These are phyloP conservation scores for Luvunga scandens DNA, from an alignment of 345 rosid species.

Conservation along the genomic window DNA sequence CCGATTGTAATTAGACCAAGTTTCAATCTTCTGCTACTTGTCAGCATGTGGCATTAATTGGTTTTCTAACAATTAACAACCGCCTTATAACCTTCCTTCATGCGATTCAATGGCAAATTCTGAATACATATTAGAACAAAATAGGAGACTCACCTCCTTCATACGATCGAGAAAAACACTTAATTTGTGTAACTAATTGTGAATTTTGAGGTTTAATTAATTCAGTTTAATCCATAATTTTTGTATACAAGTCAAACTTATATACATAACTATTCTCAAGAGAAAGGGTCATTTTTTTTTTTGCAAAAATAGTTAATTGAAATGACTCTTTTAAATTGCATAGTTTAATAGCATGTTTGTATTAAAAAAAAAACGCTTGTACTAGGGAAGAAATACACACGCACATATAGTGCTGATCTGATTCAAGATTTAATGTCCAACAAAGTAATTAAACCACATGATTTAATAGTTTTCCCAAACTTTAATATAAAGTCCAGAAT, in stretches of 20 bases:
- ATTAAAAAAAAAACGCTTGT: too few species aligned
- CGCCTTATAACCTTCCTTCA: background rate
- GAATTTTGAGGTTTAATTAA: background rate
- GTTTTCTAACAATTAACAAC: background rate
- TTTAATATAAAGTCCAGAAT: too few species aligned
- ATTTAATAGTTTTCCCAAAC: accelerated
- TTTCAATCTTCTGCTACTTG: background rate
- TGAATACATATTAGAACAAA: background rate
- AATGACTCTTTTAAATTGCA: too few species aligned
- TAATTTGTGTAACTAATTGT: background rate
- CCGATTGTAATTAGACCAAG: background rate
- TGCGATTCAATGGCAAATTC: background rate
- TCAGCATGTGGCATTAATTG: background rate
- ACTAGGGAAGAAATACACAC: too few species aligned
- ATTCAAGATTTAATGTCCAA: accelerated
- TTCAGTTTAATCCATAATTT: too few species aligned
- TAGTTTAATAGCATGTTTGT: too few species aligned
- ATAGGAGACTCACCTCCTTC: background rate
- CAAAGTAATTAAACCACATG: too few species aligned
- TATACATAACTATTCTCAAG: too few species aligned
- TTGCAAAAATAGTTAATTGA: accelerated
- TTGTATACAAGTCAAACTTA: too few species aligned
- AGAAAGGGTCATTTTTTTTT: too few species aligned
- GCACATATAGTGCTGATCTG: too few species aligned
- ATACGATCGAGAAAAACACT: background rate